phyloP scores from a whole-genome alignment of 768 basidiomycete species.

The Tulasnella sp. region DNA sequence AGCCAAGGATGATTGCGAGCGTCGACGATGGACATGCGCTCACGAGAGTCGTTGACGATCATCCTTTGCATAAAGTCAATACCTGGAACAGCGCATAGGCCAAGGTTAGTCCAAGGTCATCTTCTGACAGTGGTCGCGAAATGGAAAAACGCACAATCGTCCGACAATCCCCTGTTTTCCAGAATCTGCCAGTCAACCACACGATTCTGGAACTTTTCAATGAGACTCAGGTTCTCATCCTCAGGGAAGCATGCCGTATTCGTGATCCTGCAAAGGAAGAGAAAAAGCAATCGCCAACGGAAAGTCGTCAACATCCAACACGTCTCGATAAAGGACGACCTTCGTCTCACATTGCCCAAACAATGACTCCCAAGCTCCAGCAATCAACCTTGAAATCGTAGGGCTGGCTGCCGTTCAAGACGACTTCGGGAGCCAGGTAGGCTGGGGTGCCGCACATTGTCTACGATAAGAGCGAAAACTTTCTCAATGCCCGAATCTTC shows the following conservation, averaged over 20 bases:
- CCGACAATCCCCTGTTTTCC: conserved; percentile 34
- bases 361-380: conserved; percentile 93
- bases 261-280: conserved; percentile 48
- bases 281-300: conserved; percentile 17
- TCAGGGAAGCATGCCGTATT: conserved; percentile 75
- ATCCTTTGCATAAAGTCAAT: conserved; percentile 59
- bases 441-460: conserved; percentile 96
- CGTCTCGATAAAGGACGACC: background rate
- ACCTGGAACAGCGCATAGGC: conserved; percentile 35
- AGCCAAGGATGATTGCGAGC: conserved; percentile 80
- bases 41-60: conserved; percentile 52
- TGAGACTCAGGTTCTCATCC: conserved; percentile 50
- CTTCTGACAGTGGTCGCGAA: background rate
- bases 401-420: conserved; percentile 48
- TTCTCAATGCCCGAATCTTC: too few relatives aligned
- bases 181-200: conserved; percentile 56
- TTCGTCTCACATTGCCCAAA: conserved; percentile 69
- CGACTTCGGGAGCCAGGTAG: conserved; percentile 91
- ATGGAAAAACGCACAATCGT: conserved; percentile 38
- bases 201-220: conserved; percentile 51
- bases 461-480: conserved; percentile 31
- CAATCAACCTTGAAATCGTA: conserved; percentile 89
- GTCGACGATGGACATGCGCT: conserved; percentile 62
- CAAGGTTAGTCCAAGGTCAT: too few relatives aligned
- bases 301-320: background rate